A percentile compares a stretch with the other conserved stretches of the same genome.
Evolutionary conservation across 768 basidiomycete genomes (phyloP).

Genomic region (Russula virescens): DNA sequence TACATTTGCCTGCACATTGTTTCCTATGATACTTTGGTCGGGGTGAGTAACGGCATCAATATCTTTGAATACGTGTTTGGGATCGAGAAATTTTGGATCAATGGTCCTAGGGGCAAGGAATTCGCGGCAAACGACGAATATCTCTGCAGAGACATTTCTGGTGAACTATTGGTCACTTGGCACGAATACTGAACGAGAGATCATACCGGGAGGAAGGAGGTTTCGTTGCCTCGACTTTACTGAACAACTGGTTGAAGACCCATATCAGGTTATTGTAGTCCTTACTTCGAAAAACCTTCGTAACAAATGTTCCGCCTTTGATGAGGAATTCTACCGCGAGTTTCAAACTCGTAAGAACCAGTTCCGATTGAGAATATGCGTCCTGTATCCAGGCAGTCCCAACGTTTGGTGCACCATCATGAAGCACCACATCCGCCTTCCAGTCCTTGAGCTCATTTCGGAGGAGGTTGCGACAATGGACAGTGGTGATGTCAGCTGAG

Average conservation of each 20-base stretch:
- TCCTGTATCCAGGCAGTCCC: conserved; percentile 99
- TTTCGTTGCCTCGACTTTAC: conserved; percentile 96
- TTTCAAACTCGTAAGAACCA: conserved; percentile 92
- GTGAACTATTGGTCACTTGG: neutral
- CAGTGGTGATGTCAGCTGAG: conserved; percentile 89
- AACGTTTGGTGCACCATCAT: conserved; percentile 99
- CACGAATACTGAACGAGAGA: neutral
- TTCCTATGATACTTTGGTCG: conserved; percentile 50
- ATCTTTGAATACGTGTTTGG: conserved; percentile 97
- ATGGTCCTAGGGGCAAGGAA: conserved; percentile 93
- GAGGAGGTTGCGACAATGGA: conserved; percentile 82
- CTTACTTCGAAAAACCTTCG: conserved; percentile 96
- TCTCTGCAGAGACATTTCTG: conserved; percentile 98
- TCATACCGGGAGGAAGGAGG: conserved; percentile 91
- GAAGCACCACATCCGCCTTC: conserved; percentile 97
- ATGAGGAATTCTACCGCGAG: conserved; percentile 91
- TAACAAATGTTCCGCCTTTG: conserved; percentile 93
- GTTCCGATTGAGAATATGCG: conserved; percentile 94
- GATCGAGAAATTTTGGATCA: conserved; percentile 97
- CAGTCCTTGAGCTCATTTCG: conserved; percentile 91
- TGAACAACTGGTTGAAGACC: conserved; percentile 97
- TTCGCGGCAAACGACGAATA: conserved; percentile 96
- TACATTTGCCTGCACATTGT: conserved; percentile 80
- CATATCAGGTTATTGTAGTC: conserved; percentile 99
- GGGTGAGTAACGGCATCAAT: conserved; percentile 45